A percentile compares a stretch with the other conserved stretches of the same genome.
Conservation (phyloP, 805 yeast genomes). For the Ogataea ganodermae region DNA sequence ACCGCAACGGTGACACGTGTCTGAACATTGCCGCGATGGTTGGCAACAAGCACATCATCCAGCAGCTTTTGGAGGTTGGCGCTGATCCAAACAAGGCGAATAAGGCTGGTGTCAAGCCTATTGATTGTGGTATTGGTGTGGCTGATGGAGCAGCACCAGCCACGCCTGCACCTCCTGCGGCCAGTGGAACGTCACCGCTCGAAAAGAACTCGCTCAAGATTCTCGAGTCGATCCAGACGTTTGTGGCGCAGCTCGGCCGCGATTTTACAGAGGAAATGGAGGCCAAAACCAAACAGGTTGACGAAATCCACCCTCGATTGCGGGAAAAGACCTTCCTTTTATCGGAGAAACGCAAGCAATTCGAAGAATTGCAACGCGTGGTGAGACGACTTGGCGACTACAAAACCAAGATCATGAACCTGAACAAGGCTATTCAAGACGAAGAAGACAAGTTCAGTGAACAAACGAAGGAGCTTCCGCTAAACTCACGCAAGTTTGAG, state of each 20-base stretch:
- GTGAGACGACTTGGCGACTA: conserved; percentile 48
- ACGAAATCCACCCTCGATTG: conserved; percentile 54
- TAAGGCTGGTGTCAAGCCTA: conserved; percentile 82
- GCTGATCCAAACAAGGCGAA: conserved; percentile 81
- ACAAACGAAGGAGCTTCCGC: conserved; percentile 35
- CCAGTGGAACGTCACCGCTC: background rate
- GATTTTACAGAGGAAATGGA: conserved; percentile 62
- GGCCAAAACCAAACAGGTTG: conserved; percentile 52
- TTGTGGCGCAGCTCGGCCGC: conserved; percentile 52
- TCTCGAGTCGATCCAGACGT: conserved; percentile 51
- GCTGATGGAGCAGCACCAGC: conserved; percentile 1
- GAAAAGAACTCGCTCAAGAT: conserved; percentile 41
- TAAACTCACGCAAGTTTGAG: conserved; percentile 41
- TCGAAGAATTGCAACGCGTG: conserved; percentile 53
- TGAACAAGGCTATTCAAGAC: conserved; percentile 62
- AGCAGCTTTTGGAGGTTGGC: conserved; percentile 81
- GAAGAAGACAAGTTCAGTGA: conserved; percentile 59
- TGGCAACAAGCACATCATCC: conserved; percentile 78
- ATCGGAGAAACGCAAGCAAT: conserved; percentile 47
- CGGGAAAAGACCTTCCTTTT: conserved; percentile 57
- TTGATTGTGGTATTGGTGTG: conserved; percentile 72
- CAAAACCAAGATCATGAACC: conserved; percentile 56
- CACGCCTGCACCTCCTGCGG: background rate
- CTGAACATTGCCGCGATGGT: conserved; percentile 89
- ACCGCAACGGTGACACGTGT: conserved; percentile 92